A percentile compares a stretch with the other conserved stretches of the same genome.
phyloP scores from a whole-genome alignment of 1,284 basidiomycete genomes.

The Cystobasidium slooffiae region DNA sequence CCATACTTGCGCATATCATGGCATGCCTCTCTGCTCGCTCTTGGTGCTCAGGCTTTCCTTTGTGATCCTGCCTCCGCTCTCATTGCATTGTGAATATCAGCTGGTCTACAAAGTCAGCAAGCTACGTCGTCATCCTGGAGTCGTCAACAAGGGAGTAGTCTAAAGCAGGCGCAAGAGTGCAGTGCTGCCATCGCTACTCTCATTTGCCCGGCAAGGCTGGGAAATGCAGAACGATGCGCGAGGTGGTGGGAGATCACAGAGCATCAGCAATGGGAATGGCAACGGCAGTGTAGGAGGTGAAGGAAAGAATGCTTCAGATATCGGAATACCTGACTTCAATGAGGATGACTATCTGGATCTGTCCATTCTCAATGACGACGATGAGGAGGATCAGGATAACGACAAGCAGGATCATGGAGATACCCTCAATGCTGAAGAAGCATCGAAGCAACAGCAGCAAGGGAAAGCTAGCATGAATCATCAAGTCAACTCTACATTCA shows the following conservation, averaged over 20 bases:
- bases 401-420: background rate
- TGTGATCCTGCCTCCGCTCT: background rate
- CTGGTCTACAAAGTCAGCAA: background rate
- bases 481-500: background rate
- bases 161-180: background rate
- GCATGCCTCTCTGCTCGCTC: background rate
- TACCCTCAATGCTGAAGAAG: slow-evolving; percentile 5
- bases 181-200: no score
- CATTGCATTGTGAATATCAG: background rate
- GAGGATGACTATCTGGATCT: slow-evolving; percentile 21
- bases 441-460: background rate
- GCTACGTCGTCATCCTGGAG: background rate
- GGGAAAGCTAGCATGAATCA: background rate
- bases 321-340: slow-evolving; percentile 23
- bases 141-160: background rate
- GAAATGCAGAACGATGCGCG: slow-evolving; percentile 19
- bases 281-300: background rate
- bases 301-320: background rate
- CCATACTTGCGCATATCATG: no score
- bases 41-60: slow-evolving; percentile 1
- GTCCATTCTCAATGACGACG: slow-evolving; percentile 25
- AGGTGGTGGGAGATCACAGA: background rate
- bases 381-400: slow-evolving; percentile 8
- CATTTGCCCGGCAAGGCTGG: slow-evolving; percentile 6
- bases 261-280: background rate